Evolutionary conservation across 108 stramenopile genomes (phyloP).

Genomic region (Aurantiochytrium sp.): DNA sequence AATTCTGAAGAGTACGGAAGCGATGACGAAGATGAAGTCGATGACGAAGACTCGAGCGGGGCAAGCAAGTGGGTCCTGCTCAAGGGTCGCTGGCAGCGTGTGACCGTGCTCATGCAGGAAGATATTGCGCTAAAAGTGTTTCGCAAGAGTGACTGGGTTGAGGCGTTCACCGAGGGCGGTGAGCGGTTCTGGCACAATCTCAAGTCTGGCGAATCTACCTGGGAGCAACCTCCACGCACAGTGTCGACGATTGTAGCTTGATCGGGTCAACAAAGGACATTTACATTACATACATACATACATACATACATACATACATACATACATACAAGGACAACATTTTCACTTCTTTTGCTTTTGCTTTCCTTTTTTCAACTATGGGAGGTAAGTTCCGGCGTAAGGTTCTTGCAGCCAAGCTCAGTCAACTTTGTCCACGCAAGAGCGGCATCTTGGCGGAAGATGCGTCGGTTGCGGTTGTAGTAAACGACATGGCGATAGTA

Average conservation of each 20-base stretch:
- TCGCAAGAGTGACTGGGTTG: not conserved
- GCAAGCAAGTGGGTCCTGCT: not conserved
- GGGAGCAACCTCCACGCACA: not conserved
- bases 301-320: too few species aligned
- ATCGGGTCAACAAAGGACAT: too few species aligned
- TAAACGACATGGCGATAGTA: slow-evolving; percentile 67
- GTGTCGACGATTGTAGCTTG: not conserved
- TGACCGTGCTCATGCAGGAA: not conserved
- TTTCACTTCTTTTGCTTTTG: too few species aligned
- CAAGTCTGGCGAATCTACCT: not conserved
- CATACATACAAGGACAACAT: too few species aligned
- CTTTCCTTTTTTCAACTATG: too few species aligned
- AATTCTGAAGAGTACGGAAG: too few species aligned
- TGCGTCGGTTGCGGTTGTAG: slow-evolving; percentile 84
- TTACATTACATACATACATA: too few species aligned
- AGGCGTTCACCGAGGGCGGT: slow-evolving; percentile 2
- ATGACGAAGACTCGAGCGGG: not conserved
- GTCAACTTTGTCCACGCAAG: slow-evolving; percentile 44
- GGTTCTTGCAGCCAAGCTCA: slow-evolving; percentile 29
- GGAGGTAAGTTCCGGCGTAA: not conserved
- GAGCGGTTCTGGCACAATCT: not conserved
- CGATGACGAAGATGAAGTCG: not conserved
- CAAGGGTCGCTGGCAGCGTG: slow-evolving; percentile 7
- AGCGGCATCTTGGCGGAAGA: slow-evolving; percentile 42
- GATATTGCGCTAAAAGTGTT: not conserved